Evolutionary conservation across 352 stramenopile species (phyloP).

Genomic region (Globisporangium mamillatum): DNA sequence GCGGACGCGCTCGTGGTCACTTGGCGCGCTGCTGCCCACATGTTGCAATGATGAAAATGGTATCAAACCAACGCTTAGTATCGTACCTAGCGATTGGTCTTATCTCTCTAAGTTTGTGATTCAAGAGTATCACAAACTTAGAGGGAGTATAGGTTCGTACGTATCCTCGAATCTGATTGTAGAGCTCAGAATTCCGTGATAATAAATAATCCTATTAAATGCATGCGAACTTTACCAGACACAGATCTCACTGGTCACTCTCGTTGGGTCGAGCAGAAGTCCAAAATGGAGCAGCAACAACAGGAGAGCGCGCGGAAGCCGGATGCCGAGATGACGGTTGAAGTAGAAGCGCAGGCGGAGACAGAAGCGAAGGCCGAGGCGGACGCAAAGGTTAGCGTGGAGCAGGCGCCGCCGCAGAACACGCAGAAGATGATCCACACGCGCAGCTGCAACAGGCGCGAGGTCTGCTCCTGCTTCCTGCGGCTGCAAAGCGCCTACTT

Average conservation of each 20-base stretch:
- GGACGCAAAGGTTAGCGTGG: neutral
- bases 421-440: conserved; percentile 38
- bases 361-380: conserved; percentile 14
- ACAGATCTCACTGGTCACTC: neutral
- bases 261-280: neutral
- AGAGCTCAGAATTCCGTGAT: too few species aligned
- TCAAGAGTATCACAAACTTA: too few species aligned
- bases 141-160: too few species aligned
- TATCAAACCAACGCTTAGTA: neutral
- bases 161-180: too few species aligned
- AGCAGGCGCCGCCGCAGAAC: conserved; percentile 1
- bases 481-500: conserved; percentile 68
- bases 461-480: conserved; percentile 66
- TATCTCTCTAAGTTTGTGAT: too few species aligned
- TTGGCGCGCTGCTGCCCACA: conserved; percentile 6
- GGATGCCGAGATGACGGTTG: neutral
- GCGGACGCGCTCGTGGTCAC: neutral
- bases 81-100: too few species aligned
- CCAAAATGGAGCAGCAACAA: neutral
- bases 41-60: neutral
- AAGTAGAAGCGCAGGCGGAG: neutral
- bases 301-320: neutral
- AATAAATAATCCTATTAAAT: too few species aligned
- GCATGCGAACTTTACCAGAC: neutral
- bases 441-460: conserved; percentile 58